phyloP scores from a whole-genome alignment of 2,329 filamentous ascomycete genomes.

The Phaeoacremonium minimum region DNA sequence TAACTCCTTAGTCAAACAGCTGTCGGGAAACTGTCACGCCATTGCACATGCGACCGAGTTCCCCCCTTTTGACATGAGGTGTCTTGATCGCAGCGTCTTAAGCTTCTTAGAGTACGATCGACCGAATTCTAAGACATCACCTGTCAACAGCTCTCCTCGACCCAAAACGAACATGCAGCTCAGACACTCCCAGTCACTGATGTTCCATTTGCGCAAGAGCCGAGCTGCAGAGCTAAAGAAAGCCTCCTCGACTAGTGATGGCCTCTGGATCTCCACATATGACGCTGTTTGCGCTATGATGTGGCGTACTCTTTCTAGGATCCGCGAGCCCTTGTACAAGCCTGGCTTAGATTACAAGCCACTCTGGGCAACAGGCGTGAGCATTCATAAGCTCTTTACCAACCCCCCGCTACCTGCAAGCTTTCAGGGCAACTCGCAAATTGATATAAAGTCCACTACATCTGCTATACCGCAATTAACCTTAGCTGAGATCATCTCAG shows the following conservation, averaged over 20 bases:
- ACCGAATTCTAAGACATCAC: slow-evolving; percentile 9
- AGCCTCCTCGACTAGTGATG: slow-evolving; percentile 23
- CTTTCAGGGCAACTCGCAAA: slow-evolving; percentile 24
- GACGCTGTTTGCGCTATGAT: slow-evolving; percentile 35
- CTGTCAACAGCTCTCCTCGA: slow-evolving; percentile 20
- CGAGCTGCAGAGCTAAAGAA: slow-evolving; percentile 33
- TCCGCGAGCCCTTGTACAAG: slow-evolving; percentile 24
- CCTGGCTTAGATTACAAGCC: slow-evolving; percentile 17
- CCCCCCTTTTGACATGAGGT: slow-evolving; percentile 28
- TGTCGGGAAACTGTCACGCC: slow-evolving; percentile 35
- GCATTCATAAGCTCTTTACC: slow-evolving; percentile 31
- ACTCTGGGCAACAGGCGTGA: slow-evolving; percentile 28
- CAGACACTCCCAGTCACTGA: slow-evolving; percentile 15
- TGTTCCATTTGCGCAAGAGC: slow-evolving; percentile 38
- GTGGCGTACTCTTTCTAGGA: slow-evolving; percentile 30
- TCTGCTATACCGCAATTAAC: not conserved
- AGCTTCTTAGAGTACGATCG: slow-evolving; percentile 21
- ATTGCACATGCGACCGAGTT: slow-evolving; percentile 16
- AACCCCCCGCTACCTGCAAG: slow-evolving; percentile 24
- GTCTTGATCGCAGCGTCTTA: slow-evolving; percentile 26
- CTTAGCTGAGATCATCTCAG: slow-evolving; percentile 21
- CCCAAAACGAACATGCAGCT: slow-evolving; percentile 19
- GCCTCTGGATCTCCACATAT: slow-evolving; percentile 38
- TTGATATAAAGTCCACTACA: not conserved
- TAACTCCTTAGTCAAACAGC: slow-evolving; percentile 27